A percentile compares a stretch with the other conserved stretches of the same genome.
Conservation (phyloP, 2,329 filamentous ascomycete genomes). For the Cladophialophora yegresii region DNA sequence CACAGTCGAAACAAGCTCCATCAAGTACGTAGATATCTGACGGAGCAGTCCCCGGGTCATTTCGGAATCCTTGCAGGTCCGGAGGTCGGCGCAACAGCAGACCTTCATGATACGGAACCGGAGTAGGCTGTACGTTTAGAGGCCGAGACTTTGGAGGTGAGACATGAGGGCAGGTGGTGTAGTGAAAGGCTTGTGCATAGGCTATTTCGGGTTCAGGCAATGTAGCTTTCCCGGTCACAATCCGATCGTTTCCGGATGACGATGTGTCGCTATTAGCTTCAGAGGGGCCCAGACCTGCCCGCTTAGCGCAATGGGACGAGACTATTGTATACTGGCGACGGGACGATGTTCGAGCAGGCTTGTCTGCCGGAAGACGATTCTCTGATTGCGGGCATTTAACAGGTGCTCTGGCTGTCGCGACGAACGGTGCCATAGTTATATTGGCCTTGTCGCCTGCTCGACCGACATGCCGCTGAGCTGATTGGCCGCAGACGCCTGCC, state of each 20-base stretch:
- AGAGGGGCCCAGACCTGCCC: not conserved
- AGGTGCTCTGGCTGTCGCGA: not conserved
- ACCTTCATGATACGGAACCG: slow-evolving; percentile 14
- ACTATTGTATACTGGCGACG: not conserved
- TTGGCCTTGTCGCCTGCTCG: too few species aligned
- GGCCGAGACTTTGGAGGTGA: slow-evolving; percentile 32
- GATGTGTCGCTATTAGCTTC: not conserved
- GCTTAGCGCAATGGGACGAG: not conserved
- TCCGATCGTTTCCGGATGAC: not conserved
- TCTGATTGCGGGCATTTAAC: not conserved
- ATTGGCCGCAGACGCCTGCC: not conserved
- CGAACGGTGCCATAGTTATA: not conserved
- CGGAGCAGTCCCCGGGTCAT: not conserved
- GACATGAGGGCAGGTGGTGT: slow-evolving; percentile 31
- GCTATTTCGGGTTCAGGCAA: slow-evolving; percentile 28
- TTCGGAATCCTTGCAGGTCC: slow-evolving; percentile 5
- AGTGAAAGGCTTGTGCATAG: slow-evolving; percentile 31
- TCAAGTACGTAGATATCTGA: slow-evolving; percentile 27
- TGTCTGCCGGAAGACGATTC: not conserved
- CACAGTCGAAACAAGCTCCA: slow-evolving; percentile 30
- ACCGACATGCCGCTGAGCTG: not conserved
- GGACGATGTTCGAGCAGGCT: not conserved
- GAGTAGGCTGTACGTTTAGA: slow-evolving; percentile 30
- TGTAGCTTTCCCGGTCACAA: not conserved
- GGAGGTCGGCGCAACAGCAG: slow-evolving; percentile 23